phyloP scores from a whole-genome alignment of 768 basidiomycete species.

The Lentinula aciculospora region DNA sequence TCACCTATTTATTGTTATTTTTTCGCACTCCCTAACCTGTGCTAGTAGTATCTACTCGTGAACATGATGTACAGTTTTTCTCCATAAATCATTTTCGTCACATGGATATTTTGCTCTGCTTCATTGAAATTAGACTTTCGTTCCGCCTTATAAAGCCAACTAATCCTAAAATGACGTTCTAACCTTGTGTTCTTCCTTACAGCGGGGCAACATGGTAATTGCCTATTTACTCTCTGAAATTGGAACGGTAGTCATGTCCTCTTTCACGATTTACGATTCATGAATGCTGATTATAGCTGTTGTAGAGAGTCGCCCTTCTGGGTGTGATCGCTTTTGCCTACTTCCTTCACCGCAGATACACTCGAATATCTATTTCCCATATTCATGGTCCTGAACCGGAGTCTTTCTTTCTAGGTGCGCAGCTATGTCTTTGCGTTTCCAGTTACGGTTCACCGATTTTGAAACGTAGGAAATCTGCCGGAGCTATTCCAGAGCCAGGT shows the following conservation, averaged over 20 bases:
- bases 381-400: slow-evolving; percentile 44
- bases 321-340: background rate
- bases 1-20: background rate
- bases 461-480: slow-evolving; percentile 36
- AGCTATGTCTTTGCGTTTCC: background rate
- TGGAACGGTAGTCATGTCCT: background rate
- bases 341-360: slow-evolving; percentile 9
- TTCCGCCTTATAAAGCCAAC: background rate
- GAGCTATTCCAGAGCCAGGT: slow-evolving; percentile 48
- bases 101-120: background rate
- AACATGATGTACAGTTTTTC: background rate
- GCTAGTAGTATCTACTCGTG: background rate
- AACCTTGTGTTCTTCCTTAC: background rate
- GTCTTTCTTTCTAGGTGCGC: slow-evolving; percentile 42
- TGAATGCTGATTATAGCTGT: background rate
- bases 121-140: background rate
- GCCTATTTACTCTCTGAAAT: background rate
- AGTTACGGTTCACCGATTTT: background rate
- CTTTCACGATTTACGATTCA: background rate
- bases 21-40: background rate
- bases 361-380: slow-evolving; percentile 35
- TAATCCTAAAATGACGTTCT: background rate
- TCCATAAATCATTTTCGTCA: background rate
- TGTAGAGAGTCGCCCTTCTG: background rate
- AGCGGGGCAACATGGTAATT: background rate